phyloP scores from a whole-genome alignment of 352 stramenopile species.

The Phytophthora podocarpi region DNA sequence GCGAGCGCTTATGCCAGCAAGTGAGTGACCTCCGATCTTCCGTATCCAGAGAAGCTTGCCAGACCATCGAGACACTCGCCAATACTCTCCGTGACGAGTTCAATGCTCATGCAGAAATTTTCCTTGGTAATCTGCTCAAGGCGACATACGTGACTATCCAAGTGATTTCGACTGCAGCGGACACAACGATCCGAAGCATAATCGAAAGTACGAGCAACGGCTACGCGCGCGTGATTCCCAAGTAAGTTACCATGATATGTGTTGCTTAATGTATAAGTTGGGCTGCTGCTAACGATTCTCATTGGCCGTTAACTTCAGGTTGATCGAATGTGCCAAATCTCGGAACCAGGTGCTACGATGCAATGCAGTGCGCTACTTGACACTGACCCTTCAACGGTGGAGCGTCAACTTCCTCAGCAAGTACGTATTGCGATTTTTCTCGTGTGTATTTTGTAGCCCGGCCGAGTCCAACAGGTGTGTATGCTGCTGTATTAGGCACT shows the following conservation, averaged over 20 bases:
- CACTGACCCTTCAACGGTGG: conserved; percentile 72
- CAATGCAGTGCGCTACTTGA: conserved; percentile 80
- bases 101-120: conserved; percentile 77
- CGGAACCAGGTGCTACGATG: conserved; percentile 76
- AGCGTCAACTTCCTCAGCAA: conserved; percentile 70
- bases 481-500: conserved; percentile 42
- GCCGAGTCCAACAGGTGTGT: neutral
- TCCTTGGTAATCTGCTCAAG: conserved; percentile 74
- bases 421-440: conserved; percentile 40
- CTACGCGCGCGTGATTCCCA: conserved; percentile 72
- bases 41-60: conserved; percentile 75
- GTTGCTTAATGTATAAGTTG: neutral
- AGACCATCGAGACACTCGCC: conserved; percentile 69
- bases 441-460: neutral
- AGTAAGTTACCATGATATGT: conserved; percentile 44
- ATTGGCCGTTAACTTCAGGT: conserved; percentile 44
- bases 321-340: conserved; percentile 77
- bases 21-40: conserved; percentile 81
- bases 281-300: neutral
- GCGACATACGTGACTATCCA: conserved; percentile 89
- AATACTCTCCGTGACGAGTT: conserved; percentile 73
- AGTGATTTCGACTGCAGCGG: conserved; percentile 79
- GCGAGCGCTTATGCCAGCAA: conserved; percentile 73
- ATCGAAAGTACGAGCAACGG: conserved; percentile 78
- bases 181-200: conserved; percentile 74